Conservation (phyloP, 495 filamentous ascomycete genomes). For the Daldinia concentrica region DNA sequence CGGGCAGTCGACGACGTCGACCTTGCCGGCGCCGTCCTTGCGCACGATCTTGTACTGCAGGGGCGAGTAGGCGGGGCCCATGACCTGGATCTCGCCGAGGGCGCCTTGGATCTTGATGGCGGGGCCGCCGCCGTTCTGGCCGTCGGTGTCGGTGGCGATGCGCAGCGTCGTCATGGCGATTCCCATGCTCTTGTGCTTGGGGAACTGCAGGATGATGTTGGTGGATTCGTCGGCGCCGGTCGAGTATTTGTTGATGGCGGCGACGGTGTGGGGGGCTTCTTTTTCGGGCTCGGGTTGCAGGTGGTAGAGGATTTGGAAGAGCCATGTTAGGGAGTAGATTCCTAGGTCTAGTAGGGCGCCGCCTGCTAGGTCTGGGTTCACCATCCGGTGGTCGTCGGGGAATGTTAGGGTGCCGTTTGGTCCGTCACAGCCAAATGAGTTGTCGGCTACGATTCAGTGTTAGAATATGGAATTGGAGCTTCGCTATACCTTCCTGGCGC, state of each 20-base stretch:
- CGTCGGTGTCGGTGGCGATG: conserved; percentile 71
- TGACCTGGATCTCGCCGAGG: conserved; percentile 86
- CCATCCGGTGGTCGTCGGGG: conserved; percentile 76
- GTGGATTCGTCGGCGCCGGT: conserved; percentile 88
- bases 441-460: conserved; percentile 62
- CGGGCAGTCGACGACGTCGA: conserved; percentile 68
- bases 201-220: conserved; percentile 81
- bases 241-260: conserved; percentile 78
- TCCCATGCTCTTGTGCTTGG: conserved; percentile 69
- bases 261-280: conserved; percentile 58
- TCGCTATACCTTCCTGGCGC: background rate
- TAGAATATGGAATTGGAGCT: conserved; percentile 7
- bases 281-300: conserved; percentile 68
- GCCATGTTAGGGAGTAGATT: conserved; percentile 91
- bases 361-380: conserved; percentile 84
- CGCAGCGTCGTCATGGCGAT: conserved; percentile 82
- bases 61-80: conserved; percentile 77
- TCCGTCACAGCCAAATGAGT: conserved; percentile 56
- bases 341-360: conserved; percentile 86
- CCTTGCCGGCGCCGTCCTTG: conserved; percentile 53
- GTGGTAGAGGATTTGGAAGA: conserved; percentile 92
- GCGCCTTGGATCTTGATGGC: conserved; percentile 85
- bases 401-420: conserved; percentile 57
- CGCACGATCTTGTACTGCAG: conserved; percentile 67
- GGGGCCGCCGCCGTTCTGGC: conserved; percentile 67